These are phyloP conservation scores for Helotiales sp. DNA, from an alignment of 2,329 filamentous ascomycete species.

Conservation along the genomic window DNA sequence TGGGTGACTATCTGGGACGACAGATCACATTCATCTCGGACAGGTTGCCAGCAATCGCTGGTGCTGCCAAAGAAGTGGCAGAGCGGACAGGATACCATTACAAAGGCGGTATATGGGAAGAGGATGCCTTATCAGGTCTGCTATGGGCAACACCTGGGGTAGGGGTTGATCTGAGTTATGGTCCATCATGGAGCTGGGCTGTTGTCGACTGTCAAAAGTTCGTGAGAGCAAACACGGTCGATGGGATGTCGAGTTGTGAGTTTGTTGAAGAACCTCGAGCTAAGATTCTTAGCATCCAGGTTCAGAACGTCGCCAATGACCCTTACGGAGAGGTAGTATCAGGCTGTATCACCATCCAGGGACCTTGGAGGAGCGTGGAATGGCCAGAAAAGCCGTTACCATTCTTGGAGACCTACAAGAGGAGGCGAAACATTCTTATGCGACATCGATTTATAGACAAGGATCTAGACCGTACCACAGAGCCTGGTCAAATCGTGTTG, in stretches of 20 bases:
- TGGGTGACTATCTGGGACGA: not conserved
- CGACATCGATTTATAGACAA: not conserved
- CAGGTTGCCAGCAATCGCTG: not conserved
- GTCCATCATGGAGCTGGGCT: not conserved
- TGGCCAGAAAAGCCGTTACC: not conserved
- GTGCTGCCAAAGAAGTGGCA: not conserved
- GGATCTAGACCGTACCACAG: not conserved
- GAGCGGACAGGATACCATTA: not conserved
- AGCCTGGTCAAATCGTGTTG: not conserved
- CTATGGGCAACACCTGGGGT: not conserved
- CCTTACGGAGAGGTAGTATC: not conserved
- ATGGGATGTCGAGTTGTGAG: not conserved
- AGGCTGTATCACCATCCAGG: not conserved
- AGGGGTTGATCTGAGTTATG: not conserved
- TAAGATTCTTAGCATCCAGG: not conserved
- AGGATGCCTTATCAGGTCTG: not conserved
- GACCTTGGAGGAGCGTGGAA: not conserved
- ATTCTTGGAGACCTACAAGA: not conserved
- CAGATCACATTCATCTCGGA: not conserved
- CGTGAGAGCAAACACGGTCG: not conserved
- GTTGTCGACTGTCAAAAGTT: not conserved
- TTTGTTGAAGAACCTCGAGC: not conserved
- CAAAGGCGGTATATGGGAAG: not conserved
- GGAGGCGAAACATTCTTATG: not conserved
- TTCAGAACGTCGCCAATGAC: not conserved